Conservation (phyloP, 495 filamentous ascomycete genomes). For the Penicillium maclennaniae region DNA sequence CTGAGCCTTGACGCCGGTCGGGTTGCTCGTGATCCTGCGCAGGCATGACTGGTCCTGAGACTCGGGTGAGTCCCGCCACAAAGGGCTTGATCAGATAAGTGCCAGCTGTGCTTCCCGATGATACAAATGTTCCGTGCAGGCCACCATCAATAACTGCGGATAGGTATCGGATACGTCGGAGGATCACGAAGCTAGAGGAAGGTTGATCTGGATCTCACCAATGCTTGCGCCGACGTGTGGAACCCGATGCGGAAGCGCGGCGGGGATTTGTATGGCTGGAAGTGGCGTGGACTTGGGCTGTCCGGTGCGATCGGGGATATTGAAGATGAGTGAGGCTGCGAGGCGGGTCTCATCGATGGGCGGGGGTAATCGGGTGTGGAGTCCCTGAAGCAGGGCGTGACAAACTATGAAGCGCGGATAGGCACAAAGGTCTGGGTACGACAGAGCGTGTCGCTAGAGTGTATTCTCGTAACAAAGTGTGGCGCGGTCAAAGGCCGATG, state of each 20-base stretch:
- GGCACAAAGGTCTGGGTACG: background rate
- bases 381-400: constrained; percentile 2
- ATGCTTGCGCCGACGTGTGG: constrained; percentile 14
- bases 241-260: constrained; percentile 14
- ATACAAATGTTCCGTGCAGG: constrained; percentile 2
- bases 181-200: constrained; percentile 9
- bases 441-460: background rate
- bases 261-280: background rate
- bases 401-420: background rate
- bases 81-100: constrained; percentile 20
- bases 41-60: constrained; percentile 32
- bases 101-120: constrained; percentile 16
- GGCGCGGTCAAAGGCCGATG: background rate
- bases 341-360: constrained; percentile 10
- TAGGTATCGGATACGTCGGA: constrained; percentile 7
- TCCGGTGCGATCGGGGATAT: background rate
- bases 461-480: constrained; percentile 2
- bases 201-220: constrained; percentile 11
- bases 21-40: constrained; percentile 30
- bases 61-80: constrained; percentile 16
- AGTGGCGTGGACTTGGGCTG: background rate
- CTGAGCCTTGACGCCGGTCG: constrained; percentile 42
- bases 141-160: constrained; percentile 23
- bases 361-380: constrained; percentile 8
- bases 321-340: background rate